Evolutionary conservation across 768 basidiomycete species (phyloP).

Genomic region (Serendipita sp.): DNA sequence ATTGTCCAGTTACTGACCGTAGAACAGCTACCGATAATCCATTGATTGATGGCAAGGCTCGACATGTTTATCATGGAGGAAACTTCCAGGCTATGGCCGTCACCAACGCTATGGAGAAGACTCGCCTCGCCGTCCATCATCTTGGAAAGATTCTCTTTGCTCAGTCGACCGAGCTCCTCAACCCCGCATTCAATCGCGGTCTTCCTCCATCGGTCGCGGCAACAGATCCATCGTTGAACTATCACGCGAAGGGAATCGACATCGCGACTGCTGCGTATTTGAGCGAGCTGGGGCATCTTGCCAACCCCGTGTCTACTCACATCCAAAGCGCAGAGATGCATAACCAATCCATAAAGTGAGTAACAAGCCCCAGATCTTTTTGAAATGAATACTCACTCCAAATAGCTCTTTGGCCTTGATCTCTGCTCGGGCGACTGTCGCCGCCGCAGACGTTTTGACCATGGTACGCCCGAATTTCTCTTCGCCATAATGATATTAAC

Average conservation of each 20-base stretch:
- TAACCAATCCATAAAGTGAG: conserved; percentile 81
- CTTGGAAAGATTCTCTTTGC: conserved; percentile 55
- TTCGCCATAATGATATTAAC: conserved; percentile 25
- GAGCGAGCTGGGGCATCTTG: conserved; percentile 65
- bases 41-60: conserved; percentile 51
- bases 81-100: conserved; percentile 85
- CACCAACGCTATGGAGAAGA: conserved; percentile 79
- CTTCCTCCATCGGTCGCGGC: conserved; percentile 66
- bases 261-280: conserved; percentile 73
- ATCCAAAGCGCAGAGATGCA: conserved; percentile 85
- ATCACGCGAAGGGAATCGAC: conserved; percentile 72
- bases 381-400: neutral
- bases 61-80: conserved; percentile 61
- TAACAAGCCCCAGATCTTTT: conserved; percentile 7
- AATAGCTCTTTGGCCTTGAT: conserved; percentile 66
- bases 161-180: conserved; percentile 55
- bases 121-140: conserved; percentile 53
- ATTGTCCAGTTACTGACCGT: neutral
- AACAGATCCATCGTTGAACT: conserved; percentile 66
- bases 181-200: conserved; percentile 72
- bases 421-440: conserved; percentile 64
- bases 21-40: conserved; percentile 74
- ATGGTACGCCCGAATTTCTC: conserved; percentile 39
- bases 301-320: conserved; percentile 70
- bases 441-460: conserved; percentile 61